Base-by-base conservation (phyloP, 805 yeast genomes). In the Candida nemodendra region DNA sequence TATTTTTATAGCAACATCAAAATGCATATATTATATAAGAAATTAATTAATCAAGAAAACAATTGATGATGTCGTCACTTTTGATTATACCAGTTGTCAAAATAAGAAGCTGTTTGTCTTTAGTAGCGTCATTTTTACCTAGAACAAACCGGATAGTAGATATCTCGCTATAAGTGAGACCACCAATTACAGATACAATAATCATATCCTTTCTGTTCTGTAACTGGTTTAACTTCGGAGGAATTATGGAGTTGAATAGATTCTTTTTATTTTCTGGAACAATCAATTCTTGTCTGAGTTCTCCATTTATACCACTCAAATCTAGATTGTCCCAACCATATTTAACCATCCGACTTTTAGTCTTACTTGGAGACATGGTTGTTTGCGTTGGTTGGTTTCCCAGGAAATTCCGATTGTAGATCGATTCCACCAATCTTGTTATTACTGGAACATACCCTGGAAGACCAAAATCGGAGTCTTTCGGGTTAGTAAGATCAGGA, bases 361-460 rank as follows among this genome's bases (percentile, higher is more conserved):
- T 27, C 25, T 43, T 17, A 15, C 34, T 27, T n/a, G 36, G 23
- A 13, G 27, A 26, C n/a, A 32, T 9, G 4, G 29, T 12, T 8
- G 34, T 61, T 54, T 13, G 70, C 5, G 22, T 71, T 41, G 69
- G 11, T n/a, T 27, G 7, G 15, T 24, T 18, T 19, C 30, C 66
- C 34, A 76, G 50, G 39, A 75, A 72, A 18, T 74, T 71, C 29
- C 90, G 63, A 34, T 71, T 74, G 47, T 81, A 78, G n/a, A 84
- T 68, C 15, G 79, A 62, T 61, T 90, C 89, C 3, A 86, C 72
- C 9, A 89, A 51, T 42, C 97, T 69, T 3, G 80, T 71, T 2
- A 78, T 64, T 4, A 91, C 58, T 2, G 99, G 98, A 0, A 88
- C 84, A 21, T 78, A 84, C 0, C 95, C 93, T 4, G 96, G 84